These are phyloP conservation scores for Lonicera japonica DNA, from an alignment of 129 eudicot genomes.

Conservation along the genomic window DNA sequence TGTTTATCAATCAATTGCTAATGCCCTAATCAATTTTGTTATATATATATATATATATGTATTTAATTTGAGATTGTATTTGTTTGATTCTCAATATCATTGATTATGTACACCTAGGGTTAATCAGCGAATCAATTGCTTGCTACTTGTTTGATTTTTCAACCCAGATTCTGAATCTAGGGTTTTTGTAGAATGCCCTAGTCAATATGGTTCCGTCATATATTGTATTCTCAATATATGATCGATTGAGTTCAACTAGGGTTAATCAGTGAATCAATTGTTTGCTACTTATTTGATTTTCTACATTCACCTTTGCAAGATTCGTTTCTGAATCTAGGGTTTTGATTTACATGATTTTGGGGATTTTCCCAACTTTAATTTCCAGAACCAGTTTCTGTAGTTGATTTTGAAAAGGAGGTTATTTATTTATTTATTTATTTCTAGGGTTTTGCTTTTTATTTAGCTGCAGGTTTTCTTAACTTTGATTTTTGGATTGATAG, in stretches of 20 bases:
- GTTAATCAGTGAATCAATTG: not conserved
- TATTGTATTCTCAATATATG: not conserved
- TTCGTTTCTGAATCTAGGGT: not conserved
- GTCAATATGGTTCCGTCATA: too few species aligned
- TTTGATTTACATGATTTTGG: not conserved
- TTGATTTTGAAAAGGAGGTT: too few species aligned
- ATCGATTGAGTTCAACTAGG: not conserved
- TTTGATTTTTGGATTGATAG: too few species aligned
- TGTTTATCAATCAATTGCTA: not conserved
- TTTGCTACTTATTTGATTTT: not conserved
- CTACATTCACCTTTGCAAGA: not conserved
- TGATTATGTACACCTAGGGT: not conserved
- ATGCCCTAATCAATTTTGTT: not conserved
- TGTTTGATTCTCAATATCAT: not conserved
- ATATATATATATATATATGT: too few species aligned
- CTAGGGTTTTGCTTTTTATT: too few species aligned
- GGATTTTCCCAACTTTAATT: too few species aligned
- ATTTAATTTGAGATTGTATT: not conserved
- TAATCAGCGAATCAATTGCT: not conserved
- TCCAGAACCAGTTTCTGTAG: too few species aligned
- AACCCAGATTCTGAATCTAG: too few species aligned
- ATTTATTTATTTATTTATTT: too few species aligned
- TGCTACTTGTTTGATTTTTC: too few species aligned
- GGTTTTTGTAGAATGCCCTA: too few species aligned
- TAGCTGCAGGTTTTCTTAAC: too few species aligned